Evolutionary conservation across 2,329 filamentous ascomycete genomes (phyloP), one percentile per base, ranked within the genome.

Genomic region (Rhynchosporium agropyri): DNA sequence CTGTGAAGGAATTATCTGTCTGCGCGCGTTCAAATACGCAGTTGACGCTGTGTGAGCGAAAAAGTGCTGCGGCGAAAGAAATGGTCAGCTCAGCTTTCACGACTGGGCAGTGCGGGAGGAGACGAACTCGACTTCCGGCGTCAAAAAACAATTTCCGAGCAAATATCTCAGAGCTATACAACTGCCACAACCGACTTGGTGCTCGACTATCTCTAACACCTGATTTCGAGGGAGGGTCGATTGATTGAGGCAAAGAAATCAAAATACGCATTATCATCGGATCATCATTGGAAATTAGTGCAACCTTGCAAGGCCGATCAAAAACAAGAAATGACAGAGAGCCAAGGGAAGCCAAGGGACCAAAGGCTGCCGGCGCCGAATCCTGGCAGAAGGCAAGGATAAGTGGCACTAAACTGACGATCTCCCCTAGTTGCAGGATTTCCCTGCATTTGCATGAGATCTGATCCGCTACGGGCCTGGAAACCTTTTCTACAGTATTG

Each of bases 41-140:
- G 31, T 57, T 33, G 40, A 29, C 36, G 38, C 20, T 42, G 53
- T 57, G 13, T 54, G 53, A 51, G 49, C 40, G 45, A 42, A 38
- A 20, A 54, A 42, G 15, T 26, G 60, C 43, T 29, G 43, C 43
- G 51, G 40, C 45, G 5, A 50, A 20, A 31, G 54, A 40, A 4
- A 36, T 58, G 26, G 60, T 62, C 60, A 62, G 60, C 60, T 38
- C 45, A 29, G 42, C 20, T 53, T 55, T 50, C 15, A 28, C 54
- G 54, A 13, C 40, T 31, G 10, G 9, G 48, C 29, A 10, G 6
- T 31, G 15, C 31, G 50, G 33, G 50, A n/a, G 40, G 36, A 40
- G 59, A 57, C 43, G 38, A 43, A 57, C 28, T 49, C 20, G 26
- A 46, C 4, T 46, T 57, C 51, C 8, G 29, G 58, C 49, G 26